phyloP scores from a whole-genome alignment of 73 alveolate genomes.

The Paraurostyla sp. region DNA sequence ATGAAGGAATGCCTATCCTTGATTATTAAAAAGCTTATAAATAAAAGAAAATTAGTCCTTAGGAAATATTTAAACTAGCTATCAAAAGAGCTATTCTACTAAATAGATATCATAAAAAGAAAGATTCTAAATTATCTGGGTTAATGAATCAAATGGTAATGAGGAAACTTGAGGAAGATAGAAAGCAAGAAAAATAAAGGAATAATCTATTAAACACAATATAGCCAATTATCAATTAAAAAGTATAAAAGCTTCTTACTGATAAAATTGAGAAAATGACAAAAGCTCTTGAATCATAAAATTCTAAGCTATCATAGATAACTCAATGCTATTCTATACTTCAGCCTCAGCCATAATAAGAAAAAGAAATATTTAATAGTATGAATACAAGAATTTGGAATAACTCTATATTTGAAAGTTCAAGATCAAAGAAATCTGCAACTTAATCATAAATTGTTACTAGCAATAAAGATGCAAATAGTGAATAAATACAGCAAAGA shows the following conservation, averaged over 20 bases:
- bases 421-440: too few relatives aligned
- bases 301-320: neutral
- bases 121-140: slow-evolving; percentile 49
- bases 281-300: neutral
- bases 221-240: neutral
- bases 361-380: neutral
- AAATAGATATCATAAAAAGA: slow-evolving; percentile 29
- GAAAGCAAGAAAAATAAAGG: slow-evolving; percentile 10
- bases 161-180: slow-evolving; percentile 50
- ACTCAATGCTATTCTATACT: neutral
- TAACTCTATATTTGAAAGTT: neutral
- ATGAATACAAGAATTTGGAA: too few relatives aligned
- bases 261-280: slow-evolving; percentile 34
- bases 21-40: slow-evolving; percentile 24
- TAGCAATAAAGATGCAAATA: too few relatives aligned
- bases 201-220: neutral
- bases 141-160: slow-evolving; percentile 55
- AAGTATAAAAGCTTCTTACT: neutral
- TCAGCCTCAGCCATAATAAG: neutral
- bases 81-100: slow-evolving; percentile 4
- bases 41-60: neutral
- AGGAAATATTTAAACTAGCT: neutral
- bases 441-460: too few relatives aligned
- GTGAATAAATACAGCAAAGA: too few relatives aligned
- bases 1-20: slow-evolving; percentile 60